Base-by-base conservation (phyloP, 805 yeast species). In the Zygoascus flipseniorum region DNA sequence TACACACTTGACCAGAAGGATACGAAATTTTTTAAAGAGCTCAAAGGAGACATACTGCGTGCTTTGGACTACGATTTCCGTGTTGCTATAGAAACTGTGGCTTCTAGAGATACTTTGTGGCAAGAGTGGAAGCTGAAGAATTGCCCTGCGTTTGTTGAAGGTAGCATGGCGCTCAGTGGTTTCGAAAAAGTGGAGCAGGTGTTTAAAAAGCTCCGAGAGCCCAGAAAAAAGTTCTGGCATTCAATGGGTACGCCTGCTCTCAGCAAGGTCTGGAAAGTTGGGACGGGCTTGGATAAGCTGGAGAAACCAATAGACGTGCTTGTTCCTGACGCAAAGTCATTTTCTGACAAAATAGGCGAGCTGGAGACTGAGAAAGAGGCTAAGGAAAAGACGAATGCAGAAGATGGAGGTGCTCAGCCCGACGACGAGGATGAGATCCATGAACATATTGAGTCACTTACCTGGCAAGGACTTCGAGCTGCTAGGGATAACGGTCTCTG, bases 391-490 rank as follows among this genome's bases (percentile, higher is more conserved):
- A 13, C 14, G 43, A 35, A 23, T 31, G 39, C 28, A 32, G n/a
- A 46, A 8, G 43, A 42, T 32, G 48, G 41, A 26, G 18, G 8
- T 26, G 51, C 44, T 3, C 47, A 43, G 6, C 35, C 18, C 14
- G 26, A 26, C 4, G 20, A 31, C 14, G 32, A 44, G 47, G 20
- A 31, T 5, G 32, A 19, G 47, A 11, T 6, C 5, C 8, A 11
- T 16, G 41, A 26, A 5, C 13, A 31, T 31, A 16, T 59, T 2
- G 61, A 59, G 8, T 54, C 70, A 2, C 52, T 58, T 18, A 67
- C 66, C 20, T 77, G 81, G 81, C 72, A 73, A 51, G 72, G 71
- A 1, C 56, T 76, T 43, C 69, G 81, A 51, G 61, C 70, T 4
- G 66, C 76, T 2, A 62, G 79, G 55, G 65, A 54, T 19, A 52